Base-by-base conservation (phyloP, 163 green algal genomes). In the Smithsoniella earleae region DNA sequence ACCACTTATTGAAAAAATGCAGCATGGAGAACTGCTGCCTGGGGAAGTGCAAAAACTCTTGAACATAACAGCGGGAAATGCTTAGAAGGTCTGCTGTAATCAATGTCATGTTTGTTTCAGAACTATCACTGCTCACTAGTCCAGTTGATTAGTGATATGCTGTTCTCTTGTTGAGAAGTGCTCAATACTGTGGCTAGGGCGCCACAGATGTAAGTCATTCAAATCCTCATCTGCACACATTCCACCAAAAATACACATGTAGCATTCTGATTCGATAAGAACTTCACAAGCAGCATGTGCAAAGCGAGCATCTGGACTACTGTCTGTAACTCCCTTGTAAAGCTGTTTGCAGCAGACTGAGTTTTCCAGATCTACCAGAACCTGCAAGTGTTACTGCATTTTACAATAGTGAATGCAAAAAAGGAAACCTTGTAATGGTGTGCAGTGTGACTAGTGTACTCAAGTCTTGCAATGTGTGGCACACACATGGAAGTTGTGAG, bases 1-100 rank as follows among this genome's bases (percentile, higher is more conserved):
- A 1, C 79, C 85, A 65, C 77, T 98, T 36, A 88, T 98, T 16
- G 77, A 96, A 73, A 89, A 91, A 69, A 98, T 98, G 92, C 88
- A 97, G 79, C 85, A 89, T 62, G 93, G 93, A 2, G 82, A 90
- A 74, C 81, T 98, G 33, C 80, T 87, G 74, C 91, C 92, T 34
- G 91, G 91, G 5, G 58, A 69, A 69, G 58, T 69, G 1, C 58
- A 69, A 43, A 69, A 30, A 25, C 25, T 69, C 3, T 34, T 69
- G n/a, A 69, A 69, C 43, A 30, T 69, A 22, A 69, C 58, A 28
- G 34, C 10, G n/a, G 34, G 22, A 36, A 33, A 69, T 38, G 25
- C 58, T 33, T 69, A 36, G 34, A n/a, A 27, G 6, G 6, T 64
- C 18, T 54, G 43, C 43, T n/a, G n/a, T n/a, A n/a, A n/a, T n/a